phyloP scores from a whole-genome alignment of 345 rosid species.

The Syzygium aqueum region DNA sequence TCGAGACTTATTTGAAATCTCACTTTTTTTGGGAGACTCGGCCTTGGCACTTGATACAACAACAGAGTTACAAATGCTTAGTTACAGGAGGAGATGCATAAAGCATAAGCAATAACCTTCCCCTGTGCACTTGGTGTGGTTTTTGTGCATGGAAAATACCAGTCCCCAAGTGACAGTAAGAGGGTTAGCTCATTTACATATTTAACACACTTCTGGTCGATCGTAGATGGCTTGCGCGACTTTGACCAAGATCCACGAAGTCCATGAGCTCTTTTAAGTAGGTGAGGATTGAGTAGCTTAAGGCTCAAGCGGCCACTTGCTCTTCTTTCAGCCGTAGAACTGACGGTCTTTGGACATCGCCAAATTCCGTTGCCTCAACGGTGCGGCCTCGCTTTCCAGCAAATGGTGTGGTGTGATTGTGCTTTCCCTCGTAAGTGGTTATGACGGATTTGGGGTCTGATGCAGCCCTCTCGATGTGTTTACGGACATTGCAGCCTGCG shows the following conservation, averaged over 20 bases:
- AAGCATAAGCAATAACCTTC: background rate
- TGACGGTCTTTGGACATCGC: conserved; percentile 44
- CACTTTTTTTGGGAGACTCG: background rate
- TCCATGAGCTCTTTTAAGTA: background rate
- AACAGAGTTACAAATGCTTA: background rate
- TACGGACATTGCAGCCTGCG: conserved; percentile 81
- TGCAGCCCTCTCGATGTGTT: conserved; percentile 93
- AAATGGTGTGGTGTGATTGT: conserved; percentile 76
- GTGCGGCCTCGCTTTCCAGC: conserved; percentile 53
- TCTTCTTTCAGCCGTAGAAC: conserved; percentile 69
- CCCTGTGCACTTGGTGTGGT: background rate
- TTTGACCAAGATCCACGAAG: background rate
- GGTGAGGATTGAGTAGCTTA: background rate
- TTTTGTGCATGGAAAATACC: background rate
- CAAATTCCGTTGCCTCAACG: conserved; percentile 30
- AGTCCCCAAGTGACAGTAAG: background rate
- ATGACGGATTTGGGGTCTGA: conserved; percentile 82
- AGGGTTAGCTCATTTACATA: background rate
- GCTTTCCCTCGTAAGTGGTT: conserved; percentile 96
- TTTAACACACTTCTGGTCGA: background rate
- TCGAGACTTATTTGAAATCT: background rate
- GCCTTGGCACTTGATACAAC: background rate
- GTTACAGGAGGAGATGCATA: background rate
- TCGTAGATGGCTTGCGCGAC: background rate
- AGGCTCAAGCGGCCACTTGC: conserved; percentile 34